Percentiles rank a stretch among this genome's conserved stretches.
phyloP scores from a whole-genome alignment of 345 rosid genomes.

The Citrus unshiu region DNA sequence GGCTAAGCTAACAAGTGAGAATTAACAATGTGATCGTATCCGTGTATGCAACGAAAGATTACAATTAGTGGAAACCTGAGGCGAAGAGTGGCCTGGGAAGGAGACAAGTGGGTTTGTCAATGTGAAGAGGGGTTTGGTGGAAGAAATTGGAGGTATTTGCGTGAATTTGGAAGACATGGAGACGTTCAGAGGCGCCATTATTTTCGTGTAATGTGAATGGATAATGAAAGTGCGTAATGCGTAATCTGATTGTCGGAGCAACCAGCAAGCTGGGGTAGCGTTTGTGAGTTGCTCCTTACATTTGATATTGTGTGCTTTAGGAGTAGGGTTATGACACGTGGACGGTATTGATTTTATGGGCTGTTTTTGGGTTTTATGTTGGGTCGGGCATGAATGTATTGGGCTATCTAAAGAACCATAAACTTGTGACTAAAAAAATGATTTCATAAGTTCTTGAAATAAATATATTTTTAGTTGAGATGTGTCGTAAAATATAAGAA shows the following conservation, averaged over 20 bases:
- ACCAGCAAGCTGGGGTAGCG: too few relatives aligned
- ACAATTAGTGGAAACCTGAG: slow-evolving; percentile 17
- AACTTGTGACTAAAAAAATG: too few relatives aligned
- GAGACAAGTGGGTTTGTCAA: slow-evolving; percentile 11
- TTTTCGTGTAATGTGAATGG: not conserved
- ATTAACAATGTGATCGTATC: not conserved
- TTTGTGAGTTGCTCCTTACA: not conserved
- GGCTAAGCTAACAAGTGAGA: not conserved
- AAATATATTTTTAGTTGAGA: too few relatives aligned
- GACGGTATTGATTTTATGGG: not conserved
- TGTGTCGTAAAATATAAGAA: too few relatives aligned
- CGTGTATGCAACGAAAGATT: not conserved
- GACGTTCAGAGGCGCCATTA: slow-evolving; percentile 52
- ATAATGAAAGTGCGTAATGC: not conserved
- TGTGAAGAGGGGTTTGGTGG: slow-evolving; percentile 11
- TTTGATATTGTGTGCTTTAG: not conserved
- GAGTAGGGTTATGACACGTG: not conserved
- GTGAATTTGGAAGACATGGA: slow-evolving; percentile 37
- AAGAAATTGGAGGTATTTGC: slow-evolving; percentile 25
- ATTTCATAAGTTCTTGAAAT: too few relatives aligned
- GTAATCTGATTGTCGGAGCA: not conserved
- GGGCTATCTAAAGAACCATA: not conserved
- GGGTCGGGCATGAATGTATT: not conserved
- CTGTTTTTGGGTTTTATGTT: too few relatives aligned
- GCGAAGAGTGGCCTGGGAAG: slow-evolving; percentile 10